These are phyloP conservation scores for Bathelium albidoporum DNA, from an alignment of 495 filamentous ascomycete species.

Conservation along the genomic window DNA sequence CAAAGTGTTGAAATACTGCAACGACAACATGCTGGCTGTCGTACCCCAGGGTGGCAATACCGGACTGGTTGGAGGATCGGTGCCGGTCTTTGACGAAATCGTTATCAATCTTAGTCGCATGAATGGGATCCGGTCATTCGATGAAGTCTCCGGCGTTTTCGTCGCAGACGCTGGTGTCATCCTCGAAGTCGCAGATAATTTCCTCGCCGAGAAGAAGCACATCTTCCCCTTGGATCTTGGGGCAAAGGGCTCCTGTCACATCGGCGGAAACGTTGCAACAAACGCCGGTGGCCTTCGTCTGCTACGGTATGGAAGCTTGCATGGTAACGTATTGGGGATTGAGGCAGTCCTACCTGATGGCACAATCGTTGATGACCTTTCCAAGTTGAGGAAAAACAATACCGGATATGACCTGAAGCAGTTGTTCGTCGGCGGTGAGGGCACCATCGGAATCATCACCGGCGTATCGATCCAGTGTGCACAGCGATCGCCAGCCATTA, in stretches of 20 bases:
- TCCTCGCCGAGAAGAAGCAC: slow-evolving; percentile 64
- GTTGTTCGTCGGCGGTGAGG: slow-evolving; percentile 89
- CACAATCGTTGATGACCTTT: slow-evolving; percentile 79
- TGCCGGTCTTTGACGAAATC: slow-evolving; percentile 96
- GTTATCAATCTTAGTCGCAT: slow-evolving; percentile 80
- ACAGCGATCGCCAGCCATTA: slow-evolving; percentile 69
- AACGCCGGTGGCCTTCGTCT: slow-evolving; percentile 89
- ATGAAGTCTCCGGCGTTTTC: slow-evolving; percentile 81
- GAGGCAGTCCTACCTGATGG: slow-evolving; percentile 91
- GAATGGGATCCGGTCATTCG: slow-evolving; percentile 84
- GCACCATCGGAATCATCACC: slow-evolving; percentile 90
- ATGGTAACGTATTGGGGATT: slow-evolving; percentile 83
- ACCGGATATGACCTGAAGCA: slow-evolving; percentile 97
- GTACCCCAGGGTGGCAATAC: slow-evolving; percentile 98
- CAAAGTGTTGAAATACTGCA: slow-evolving; percentile 84
- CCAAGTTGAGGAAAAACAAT: slow-evolving; percentile 89
- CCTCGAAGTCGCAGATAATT: slow-evolving; percentile 76
- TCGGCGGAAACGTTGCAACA: slow-evolving; percentile 96
- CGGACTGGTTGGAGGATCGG: slow-evolving; percentile 84
- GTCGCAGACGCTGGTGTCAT: slow-evolving; percentile 87
- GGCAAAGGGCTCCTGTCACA: slow-evolving; percentile 93
- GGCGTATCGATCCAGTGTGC: slow-evolving; percentile 82
- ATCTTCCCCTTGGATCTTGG: slow-evolving; percentile 94
- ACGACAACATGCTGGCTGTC: slow-evolving; percentile 78
- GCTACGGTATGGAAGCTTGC: slow-evolving; percentile 84